These are phyloP conservation scores for Hortaea sp. DNA, from an alignment of 2,329 filamentous ascomycete genomes.

Conservation along the genomic window DNA sequence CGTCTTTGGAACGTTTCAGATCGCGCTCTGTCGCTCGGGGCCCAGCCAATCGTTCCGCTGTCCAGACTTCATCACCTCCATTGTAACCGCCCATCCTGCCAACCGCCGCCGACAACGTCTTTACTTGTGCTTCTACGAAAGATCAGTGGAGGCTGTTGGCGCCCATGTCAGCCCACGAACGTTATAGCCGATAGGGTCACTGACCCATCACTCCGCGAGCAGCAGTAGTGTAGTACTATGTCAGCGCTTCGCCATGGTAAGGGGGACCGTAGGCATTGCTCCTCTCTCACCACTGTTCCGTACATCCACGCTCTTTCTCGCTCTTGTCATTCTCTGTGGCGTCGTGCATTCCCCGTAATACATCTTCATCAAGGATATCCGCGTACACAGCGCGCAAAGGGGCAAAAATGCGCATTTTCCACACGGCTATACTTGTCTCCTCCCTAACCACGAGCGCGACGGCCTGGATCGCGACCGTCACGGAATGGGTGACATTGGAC, in stretches of 20 bases:
- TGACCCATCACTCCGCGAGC: no score
- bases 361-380: neutral
- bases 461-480: conserved; percentile 1
- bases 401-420: neutral
- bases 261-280: neutral
- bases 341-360: neutral
- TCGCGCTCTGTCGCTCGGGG: no score
- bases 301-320: neutral
- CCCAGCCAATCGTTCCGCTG: no score
- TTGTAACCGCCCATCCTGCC: no score
- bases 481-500: conserved; percentile 1
- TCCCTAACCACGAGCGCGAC: neutral
- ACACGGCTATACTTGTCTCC: neutral
- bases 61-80: no score
- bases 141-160: no score
- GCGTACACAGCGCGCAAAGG: neutral
- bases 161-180: no score
- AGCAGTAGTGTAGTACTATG: no score
- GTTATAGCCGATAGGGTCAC: no score
- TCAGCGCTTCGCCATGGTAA: neutral
- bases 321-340: neutral
- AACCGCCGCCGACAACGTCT: no score
- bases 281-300: neutral
- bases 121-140: no score
- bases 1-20: no score